These are phyloP conservation scores for Dianthus caryophyllus DNA, from an alignment of 148 eudicot genomes.

Conservation along the genomic window DNA sequence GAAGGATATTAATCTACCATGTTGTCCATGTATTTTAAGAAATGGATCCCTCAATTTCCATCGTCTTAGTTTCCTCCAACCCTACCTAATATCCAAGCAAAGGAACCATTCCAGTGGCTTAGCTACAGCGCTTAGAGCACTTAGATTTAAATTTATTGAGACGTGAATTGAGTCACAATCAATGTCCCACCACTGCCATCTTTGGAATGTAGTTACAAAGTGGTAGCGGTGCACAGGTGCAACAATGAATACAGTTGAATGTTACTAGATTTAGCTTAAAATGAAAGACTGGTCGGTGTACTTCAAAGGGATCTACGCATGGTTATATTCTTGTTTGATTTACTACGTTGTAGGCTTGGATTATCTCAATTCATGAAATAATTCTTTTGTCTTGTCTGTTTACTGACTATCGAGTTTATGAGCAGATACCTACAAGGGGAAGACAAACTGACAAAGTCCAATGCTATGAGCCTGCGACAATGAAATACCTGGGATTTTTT, in stretches of 20 bases:
- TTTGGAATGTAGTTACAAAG: not conserved
- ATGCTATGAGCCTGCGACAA: constrained; percentile 98
- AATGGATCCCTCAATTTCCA: too few relatives aligned
- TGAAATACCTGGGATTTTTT: constrained; percentile 91
- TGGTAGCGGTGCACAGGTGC: not conserved
- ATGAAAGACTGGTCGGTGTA: too few relatives aligned
- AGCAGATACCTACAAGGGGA: constrained; percentile 85
- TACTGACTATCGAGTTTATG: constrained; percentile 10
- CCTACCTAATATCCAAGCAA: too few relatives aligned
- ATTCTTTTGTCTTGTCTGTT: not conserved
- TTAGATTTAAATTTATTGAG: not conserved
- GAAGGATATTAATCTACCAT: too few relatives aligned
- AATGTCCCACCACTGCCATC: not conserved
- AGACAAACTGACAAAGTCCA: constrained; percentile 90
- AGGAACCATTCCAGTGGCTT: too few relatives aligned
- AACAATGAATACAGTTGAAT: not conserved
- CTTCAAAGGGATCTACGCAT: not conserved
- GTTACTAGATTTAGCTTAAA: too few relatives aligned
- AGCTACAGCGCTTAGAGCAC: not conserved
- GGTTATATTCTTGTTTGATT: not conserved
- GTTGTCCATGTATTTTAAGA: too few relatives aligned
- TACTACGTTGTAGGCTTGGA: not conserved
- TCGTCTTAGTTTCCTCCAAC: too few relatives aligned
- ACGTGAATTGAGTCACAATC: not conserved
- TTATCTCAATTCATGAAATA: not conserved